Percentiles rank a stretch among this genome's conserved stretches.
Evolutionary conservation across 1,284 basidiomycete genomes (phyloP).

Genomic region (Melampsora americana): DNA sequence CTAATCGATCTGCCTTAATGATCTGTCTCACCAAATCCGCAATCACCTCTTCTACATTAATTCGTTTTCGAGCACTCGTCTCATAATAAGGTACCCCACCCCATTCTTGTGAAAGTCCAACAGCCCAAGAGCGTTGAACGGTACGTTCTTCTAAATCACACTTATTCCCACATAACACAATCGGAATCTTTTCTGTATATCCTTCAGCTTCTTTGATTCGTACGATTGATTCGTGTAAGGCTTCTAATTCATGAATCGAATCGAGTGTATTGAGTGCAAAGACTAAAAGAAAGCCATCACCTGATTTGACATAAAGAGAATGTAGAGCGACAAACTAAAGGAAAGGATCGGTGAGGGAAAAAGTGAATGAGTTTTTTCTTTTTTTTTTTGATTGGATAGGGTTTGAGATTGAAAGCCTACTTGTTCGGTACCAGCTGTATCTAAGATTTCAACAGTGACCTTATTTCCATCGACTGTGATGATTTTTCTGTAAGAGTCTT

Average conservation of each 20-base stretch:
- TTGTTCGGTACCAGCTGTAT: slow-evolving; percentile 85
- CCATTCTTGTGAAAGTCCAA: slow-evolving; percentile 67
- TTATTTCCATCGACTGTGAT: slow-evolving; percentile 56
- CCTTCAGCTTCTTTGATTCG: slow-evolving; percentile 63
- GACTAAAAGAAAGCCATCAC: slow-evolving; percentile 73
- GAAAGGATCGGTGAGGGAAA: neutral
- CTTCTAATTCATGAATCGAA: slow-evolving; percentile 71
- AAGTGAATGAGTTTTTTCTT: neutral
- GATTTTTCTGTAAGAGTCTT: slow-evolving; percentile 55
- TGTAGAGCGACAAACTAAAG: slow-evolving; percentile 52
- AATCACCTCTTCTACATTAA: slow-evolving; percentile 74
- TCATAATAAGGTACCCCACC: slow-evolving; percentile 72
- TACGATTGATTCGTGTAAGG: slow-evolving; percentile 72
- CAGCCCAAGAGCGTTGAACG: slow-evolving; percentile 66
- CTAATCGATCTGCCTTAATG: slow-evolving; percentile 50
- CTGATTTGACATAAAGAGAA: slow-evolving; percentile 55
- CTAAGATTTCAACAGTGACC: slow-evolving; percentile 70
- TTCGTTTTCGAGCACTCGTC: slow-evolving; percentile 74
- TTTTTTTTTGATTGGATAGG: neutral
- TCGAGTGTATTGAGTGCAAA: slow-evolving; percentile 77
- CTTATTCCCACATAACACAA: slow-evolving; percentile 84
- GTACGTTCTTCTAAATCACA: slow-evolving; percentile 80
- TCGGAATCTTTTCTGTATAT: slow-evolving; percentile 58
- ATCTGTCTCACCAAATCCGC: slow-evolving; percentile 73
- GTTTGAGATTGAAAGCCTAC: slow-evolving; percentile 35